Evolutionary conservation across 2,329 filamentous ascomycete genomes (phyloP), one percentile per base, ranked within the genome.

Genomic region (Aspergillus pseudoglaucus): DNA sequence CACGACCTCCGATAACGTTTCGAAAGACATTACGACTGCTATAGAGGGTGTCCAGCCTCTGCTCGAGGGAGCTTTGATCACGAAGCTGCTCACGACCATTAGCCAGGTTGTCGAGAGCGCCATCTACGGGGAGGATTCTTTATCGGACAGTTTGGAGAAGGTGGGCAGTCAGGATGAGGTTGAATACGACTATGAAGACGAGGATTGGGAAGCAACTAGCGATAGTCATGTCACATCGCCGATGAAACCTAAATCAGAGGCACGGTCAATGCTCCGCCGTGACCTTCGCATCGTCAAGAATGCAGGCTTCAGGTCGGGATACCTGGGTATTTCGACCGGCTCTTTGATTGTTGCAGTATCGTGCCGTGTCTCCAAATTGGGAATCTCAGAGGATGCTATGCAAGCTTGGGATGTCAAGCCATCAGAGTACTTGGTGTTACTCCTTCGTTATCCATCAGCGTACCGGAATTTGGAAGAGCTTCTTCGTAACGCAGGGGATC

Each of bases 321-420:
- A 83, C 27, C 63, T 86, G 9, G 76, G 75, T 10, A 71, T 76
- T 15, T 68, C 82, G 15, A 68, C 70, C 9, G 75, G 70, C 49
- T 72, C 78, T 3, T 53, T 74, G 45, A 78, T 79, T 50, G 65
- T 93, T 15, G 82, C 81, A 4, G 66, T 93, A 2, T 88, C 89
- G 0, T 78, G 87, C 25, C 82, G 81, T 3, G 79, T 87, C 25
- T 72, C 77, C 3, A 86, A 85, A 56, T 77, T 95, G 1, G 82
- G 79, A 0, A 79, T 95, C 10, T 85, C 87, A 0, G 77, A 84
- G 33, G 87, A 90, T 59, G 83, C 82, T 0, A 79, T 88, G 66
- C 77, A 85, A 59, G 87, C 89, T 1, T 95, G 90, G 90, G 78
- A 84, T 50, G 64, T 95, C 9, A 68, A 78, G 12, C 68, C 75